A percentile compares a stretch with the other conserved stretches of the same genome.
Evolutionary conservation across 768 basidiomycete genomes (phyloP).

Genomic region (Suillus discolor): DNA sequence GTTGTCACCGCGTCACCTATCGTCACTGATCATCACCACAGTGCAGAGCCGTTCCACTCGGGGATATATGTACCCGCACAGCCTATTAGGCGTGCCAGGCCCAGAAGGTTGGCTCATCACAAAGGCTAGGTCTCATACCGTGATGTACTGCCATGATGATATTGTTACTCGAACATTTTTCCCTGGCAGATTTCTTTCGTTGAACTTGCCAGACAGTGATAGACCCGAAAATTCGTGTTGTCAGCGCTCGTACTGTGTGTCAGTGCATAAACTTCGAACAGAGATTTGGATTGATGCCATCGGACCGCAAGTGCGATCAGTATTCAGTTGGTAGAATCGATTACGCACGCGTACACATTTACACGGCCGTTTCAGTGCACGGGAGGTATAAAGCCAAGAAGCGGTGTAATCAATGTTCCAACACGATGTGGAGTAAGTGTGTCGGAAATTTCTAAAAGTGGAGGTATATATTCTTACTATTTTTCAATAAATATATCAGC

Average conservation of each 20-base stretch:
- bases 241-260: too few relatives aligned
- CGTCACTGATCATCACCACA: background rate
- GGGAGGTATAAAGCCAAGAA: background rate
- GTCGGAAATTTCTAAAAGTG: too few relatives aligned
- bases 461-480: too few relatives aligned
- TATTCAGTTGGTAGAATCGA: background rate
- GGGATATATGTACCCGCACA: background rate
- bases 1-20: background rate
- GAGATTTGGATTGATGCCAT: background rate
- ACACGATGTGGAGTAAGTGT: background rate
- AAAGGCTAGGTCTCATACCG: background rate
- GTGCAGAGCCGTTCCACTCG: background rate
- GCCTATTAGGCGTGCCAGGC: background rate
- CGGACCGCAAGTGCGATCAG: background rate
- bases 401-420: background rate
- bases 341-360: background rate
- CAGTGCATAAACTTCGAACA: background rate
- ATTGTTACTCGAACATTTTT: background rate
- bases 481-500: too few relatives aligned
- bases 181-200: background rate
- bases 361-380: background rate
- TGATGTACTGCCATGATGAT: background rate
- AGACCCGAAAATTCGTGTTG: too few relatives aligned
- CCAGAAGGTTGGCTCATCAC: background rate
- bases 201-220: too few relatives aligned